Conservation (phyloP, 2,329 filamentous ascomycete species). For the Aspergillus terreus region DNA sequence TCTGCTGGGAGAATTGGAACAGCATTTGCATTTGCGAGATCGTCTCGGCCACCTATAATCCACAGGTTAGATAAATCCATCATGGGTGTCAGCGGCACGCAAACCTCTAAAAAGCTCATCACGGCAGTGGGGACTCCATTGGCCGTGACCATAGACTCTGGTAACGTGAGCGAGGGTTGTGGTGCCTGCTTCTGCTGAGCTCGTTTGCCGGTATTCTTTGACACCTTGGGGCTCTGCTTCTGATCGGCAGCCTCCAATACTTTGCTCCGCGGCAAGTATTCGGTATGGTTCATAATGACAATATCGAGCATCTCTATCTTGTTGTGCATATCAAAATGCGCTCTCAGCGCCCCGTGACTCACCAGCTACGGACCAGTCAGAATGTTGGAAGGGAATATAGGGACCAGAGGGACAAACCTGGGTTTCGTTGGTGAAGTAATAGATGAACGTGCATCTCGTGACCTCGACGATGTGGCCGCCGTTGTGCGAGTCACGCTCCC, state of each 20-base stretch:
- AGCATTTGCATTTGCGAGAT: constrained; percentile 62
- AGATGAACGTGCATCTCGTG: constrained; percentile 73
- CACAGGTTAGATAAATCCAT: not conserved
- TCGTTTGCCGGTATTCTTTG: constrained; percentile 52
- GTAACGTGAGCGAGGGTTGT: constrained; percentile 42
- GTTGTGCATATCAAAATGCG: constrained; percentile 72
- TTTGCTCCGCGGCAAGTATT: constrained; percentile 71
- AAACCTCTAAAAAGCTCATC: constrained; percentile 61
- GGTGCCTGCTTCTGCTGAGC: constrained; percentile 46
- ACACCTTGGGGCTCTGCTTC: constrained; percentile 58
- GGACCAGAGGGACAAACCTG: constrained; percentile 58
- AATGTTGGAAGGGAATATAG: not conserved
- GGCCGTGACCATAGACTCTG: constrained; percentile 42
- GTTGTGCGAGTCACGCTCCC: constrained; percentile 55
- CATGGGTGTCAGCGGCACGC: constrained; percentile 9
- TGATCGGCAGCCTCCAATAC: constrained; percentile 49
- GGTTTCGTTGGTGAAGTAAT: constrained; percentile 81
- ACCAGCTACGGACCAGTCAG: constrained; percentile 56
- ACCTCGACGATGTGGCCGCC: constrained; percentile 73
- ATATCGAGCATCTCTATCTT: constrained; percentile 86
- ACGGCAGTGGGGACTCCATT: constrained; percentile 56
- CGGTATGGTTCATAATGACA: constrained; percentile 69
- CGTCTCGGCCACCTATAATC: constrained; percentile 58
- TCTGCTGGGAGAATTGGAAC: constrained; percentile 54
- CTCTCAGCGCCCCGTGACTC: constrained; percentile 70